Evolutionary conservation across 2,329 filamentous ascomycete species (phyloP).

Genomic region (Claviceps spartinae): DNA sequence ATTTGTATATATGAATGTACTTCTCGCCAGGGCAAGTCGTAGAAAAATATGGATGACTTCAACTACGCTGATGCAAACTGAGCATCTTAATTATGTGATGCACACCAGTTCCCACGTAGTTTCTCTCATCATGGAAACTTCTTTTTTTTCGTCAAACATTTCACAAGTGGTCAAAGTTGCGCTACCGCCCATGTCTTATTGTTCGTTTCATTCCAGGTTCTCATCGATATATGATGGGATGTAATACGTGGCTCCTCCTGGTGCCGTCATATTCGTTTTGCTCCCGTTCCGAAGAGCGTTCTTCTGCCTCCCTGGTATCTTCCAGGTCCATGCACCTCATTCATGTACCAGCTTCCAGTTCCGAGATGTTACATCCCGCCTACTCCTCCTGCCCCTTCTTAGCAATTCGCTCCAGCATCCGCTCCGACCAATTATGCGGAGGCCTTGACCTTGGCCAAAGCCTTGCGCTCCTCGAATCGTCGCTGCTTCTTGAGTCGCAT

Average conservation of each 20-base stretch:
- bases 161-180: slow-evolving; percentile 11
- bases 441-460: slow-evolving; percentile 82
- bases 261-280: no score
- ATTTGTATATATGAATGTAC: background rate
- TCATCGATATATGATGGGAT: slow-evolving; percentile 41
- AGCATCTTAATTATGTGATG: background rate
- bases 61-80: background rate
- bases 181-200: slow-evolving; percentile 18
- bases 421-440: slow-evolving; percentile 44
- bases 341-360: slow-evolving; percentile 24
- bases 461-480: slow-evolving; percentile 95
- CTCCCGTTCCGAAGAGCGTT: background rate
- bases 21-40: no score
- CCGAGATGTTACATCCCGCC: slow-evolving; percentile 13
- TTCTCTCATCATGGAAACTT: no score
- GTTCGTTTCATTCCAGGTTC: slow-evolving; percentile 19
- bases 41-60: background rate
- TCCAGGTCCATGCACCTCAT: slow-evolving; percentile 22
- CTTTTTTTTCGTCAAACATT: background rate
- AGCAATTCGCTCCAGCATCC: slow-evolving; percentile 15
- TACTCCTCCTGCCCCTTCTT: slow-evolving; percentile 13
- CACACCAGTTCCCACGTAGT: no score
- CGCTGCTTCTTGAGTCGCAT: slow-evolving; percentile 99
- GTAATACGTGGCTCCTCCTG: slow-evolving; percentile 53
- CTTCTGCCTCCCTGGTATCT: slow-evolving; percentile 25